A percentile compares a stretch with the other conserved stretches of the same genome.
Conservation (phyloP, 2,329 filamentous ascomycete species). For the Claviceps quebecensis region DNA sequence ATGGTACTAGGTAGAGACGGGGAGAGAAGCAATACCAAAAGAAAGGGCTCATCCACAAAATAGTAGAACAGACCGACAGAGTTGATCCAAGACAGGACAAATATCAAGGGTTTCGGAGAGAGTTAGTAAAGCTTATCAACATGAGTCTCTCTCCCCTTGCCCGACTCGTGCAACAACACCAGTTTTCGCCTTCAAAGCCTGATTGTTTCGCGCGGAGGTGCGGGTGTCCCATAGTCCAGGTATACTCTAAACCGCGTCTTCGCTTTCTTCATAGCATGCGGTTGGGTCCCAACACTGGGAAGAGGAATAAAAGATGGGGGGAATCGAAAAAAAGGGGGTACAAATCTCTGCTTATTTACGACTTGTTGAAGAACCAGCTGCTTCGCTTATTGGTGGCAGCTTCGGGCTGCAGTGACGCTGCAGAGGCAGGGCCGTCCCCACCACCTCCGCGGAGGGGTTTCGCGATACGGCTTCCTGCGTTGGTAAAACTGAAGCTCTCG, state of each 20-base stretch:
- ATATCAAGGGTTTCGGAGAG: not conserved
- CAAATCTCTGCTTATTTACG: slow-evolving; percentile 15
- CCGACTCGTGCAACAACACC: too few species aligned
- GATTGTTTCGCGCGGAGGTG: too few species aligned
- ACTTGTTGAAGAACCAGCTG: slow-evolving; percentile 64
- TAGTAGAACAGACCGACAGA: not conserved
- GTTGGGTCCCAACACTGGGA: too few species aligned
- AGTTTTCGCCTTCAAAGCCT: too few species aligned
- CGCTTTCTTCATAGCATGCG: too few species aligned
- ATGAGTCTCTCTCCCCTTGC: not conserved
- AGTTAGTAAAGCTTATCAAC: not conserved
- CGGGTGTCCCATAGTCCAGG: too few species aligned
- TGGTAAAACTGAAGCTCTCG: slow-evolving; percentile 58
- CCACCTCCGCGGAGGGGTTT: slow-evolving; percentile 54
- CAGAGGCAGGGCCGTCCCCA: slow-evolving; percentile 33
- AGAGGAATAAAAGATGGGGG: not conserved
- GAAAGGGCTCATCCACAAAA: not conserved
- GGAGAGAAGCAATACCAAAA: too few species aligned
- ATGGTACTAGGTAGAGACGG: not conserved
- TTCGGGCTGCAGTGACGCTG: slow-evolving; percentile 45
- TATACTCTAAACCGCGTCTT: too few species aligned
- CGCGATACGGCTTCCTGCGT: slow-evolving; percentile 51
- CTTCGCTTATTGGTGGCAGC: slow-evolving; percentile 45
- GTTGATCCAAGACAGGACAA: not conserved
- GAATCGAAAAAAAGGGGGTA: not conserved